Conservation (phyloP, 164 flowering plant genomes). For the Echeveria elegans region DNA sequence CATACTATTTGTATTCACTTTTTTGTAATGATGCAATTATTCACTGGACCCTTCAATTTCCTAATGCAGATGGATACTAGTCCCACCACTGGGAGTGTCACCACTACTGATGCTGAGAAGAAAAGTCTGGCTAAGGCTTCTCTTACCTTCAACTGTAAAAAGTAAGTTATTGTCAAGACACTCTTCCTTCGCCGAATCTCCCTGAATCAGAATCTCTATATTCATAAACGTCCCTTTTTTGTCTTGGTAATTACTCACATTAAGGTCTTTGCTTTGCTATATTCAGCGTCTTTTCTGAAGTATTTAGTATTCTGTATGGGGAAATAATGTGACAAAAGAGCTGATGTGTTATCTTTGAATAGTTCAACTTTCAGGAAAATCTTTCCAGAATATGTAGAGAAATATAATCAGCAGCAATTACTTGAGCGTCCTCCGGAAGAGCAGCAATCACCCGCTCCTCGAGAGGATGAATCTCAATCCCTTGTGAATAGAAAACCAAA, state of each 20-base stretch:
- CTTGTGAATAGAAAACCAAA: conserved; percentile 17
- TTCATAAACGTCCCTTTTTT: too few species aligned
- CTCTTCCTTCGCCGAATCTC: too few species aligned
- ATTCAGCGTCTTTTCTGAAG: too few species aligned
- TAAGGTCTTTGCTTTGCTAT: too few species aligned
- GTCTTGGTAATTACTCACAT: too few species aligned
- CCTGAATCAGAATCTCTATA: too few species aligned
- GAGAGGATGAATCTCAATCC: conserved; percentile 22
- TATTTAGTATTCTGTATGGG: too few species aligned
- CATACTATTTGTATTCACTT: not conserved
- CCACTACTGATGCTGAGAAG: conserved; percentile 72
- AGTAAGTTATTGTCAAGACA: conserved; percentile 31
- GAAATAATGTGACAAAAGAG: too few species aligned
- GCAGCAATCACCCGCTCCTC: conserved; percentile 20
- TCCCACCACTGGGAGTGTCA: conserved; percentile 95
- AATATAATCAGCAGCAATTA: conserved; percentile 56
- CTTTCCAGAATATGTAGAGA: conserved; percentile 93
- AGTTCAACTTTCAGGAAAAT: conserved; percentile 71
- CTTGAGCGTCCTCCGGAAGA: conserved; percentile 32
- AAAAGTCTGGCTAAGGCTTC: conserved; percentile 71
- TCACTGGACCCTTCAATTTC: not conserved
- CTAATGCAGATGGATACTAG: conserved; percentile 83
- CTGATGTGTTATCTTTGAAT: conserved; percentile 9
- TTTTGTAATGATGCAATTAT: not conserved
- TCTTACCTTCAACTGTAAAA: conserved; percentile 88